phyloP scores from a whole-genome alignment of 2,329 filamentous ascomycete species.

The Fusarium devonianum region DNA sequence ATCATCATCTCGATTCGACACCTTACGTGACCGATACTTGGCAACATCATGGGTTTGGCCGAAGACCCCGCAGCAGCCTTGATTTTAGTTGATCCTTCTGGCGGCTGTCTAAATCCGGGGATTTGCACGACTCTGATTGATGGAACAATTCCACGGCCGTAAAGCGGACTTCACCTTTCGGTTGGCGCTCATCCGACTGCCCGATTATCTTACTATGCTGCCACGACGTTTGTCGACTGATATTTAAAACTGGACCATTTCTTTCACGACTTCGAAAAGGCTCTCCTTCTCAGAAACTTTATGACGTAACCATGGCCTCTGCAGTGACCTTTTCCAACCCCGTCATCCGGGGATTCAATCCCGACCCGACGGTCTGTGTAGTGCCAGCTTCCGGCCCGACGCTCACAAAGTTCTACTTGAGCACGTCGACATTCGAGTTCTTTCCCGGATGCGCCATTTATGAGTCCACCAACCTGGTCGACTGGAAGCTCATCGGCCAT shows the following conservation, averaged over 20 bases:
- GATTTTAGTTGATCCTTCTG: too few species aligned
- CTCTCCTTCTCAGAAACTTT: too few species aligned
- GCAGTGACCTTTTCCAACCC: conserved; percentile 54
- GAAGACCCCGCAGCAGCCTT: too few species aligned
- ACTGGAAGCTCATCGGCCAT: conserved; percentile 61
- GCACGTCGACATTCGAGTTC: conserved; percentile 68
- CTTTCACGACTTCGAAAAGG: too few species aligned
- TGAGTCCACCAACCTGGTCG: conserved; percentile 59
- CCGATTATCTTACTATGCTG: background rate
- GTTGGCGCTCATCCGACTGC: background rate
- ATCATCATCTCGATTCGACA: too few species aligned
- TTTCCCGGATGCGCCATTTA: conserved; percentile 69
- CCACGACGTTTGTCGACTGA: too few species aligned
- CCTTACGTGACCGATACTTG: too few species aligned
- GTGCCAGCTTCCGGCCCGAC: conserved; percentile 42
- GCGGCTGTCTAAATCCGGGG: background rate
- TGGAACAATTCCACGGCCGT: conserved; percentile 9
- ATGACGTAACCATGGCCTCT: conserved; percentile 22
- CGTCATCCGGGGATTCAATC: conserved; percentile 66
- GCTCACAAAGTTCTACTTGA: conserved; percentile 59
- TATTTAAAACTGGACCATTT: too few species aligned
- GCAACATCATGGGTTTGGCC: background rate
- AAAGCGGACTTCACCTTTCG: background rate
- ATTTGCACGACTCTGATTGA: conserved; percentile 2
- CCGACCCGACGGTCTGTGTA: conserved; percentile 61